phyloP scores from a whole-genome alignment of 495 filamentous ascomycete genomes.

The Tirmania nivea region DNA sequence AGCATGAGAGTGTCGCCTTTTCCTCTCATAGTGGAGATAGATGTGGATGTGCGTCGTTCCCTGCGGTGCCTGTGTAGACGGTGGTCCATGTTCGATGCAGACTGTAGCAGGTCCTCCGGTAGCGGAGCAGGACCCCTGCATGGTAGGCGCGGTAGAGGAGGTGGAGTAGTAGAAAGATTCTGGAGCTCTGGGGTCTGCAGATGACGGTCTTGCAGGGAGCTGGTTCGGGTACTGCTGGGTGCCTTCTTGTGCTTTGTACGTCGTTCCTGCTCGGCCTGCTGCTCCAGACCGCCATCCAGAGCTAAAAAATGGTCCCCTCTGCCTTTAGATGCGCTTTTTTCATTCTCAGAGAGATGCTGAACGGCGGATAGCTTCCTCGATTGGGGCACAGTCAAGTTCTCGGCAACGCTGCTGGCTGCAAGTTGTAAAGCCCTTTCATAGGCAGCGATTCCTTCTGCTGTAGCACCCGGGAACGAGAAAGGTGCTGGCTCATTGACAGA shows the following conservation, averaged over 20 bases:
- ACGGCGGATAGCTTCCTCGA: background rate
- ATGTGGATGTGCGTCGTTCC: background rate
- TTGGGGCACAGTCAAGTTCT: background rate
- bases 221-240: background rate
- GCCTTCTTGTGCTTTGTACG: background rate
- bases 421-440: background rate
- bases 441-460: background rate
- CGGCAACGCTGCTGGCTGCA: background rate
- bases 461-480: slow-evolving; percentile 1
- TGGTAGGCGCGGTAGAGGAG: background rate
- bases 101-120: background rate
- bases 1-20: background rate
- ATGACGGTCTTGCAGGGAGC: background rate
- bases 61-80: background rate
- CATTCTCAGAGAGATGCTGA: background rate
- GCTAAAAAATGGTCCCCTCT: background rate
- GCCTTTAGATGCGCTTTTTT: background rate
- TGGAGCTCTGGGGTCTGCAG: background rate
- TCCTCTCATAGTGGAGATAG: background rate
- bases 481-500: slow-evolving; percentile 5
- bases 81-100: background rate
- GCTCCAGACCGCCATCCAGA: background rate
- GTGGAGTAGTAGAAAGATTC: background rate
- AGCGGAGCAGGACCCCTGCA: background rate
- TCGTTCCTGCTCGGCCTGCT: background rate